phyloP scores from a whole-genome alignment of 2,329 filamentous ascomycete genomes.

The Capronia americana region DNA sequence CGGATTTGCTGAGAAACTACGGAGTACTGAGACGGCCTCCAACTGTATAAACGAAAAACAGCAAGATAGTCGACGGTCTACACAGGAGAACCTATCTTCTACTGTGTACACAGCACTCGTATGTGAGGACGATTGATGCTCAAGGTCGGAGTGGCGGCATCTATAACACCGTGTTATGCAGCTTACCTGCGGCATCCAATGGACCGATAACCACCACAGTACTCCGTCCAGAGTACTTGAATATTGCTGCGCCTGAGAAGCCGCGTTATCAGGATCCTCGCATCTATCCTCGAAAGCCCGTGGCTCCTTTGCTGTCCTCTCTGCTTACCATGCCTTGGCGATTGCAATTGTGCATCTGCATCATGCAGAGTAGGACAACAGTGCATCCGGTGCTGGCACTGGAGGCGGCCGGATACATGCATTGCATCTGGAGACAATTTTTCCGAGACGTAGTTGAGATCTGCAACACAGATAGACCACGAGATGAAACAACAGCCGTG shows the following conservation, averaged over 20 bases:
- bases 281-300: background rate
- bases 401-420: constrained; percentile 18
- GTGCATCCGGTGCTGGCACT: constrained; percentile 4
- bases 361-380: constrained; percentile 2
- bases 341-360: constrained; percentile 3
- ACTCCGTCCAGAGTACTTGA: background rate
- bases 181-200: background rate
- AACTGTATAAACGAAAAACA: background rate
- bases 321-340: background rate
- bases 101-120: background rate
- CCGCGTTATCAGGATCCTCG: background rate
- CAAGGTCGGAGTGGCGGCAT: background rate
- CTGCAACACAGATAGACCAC: constrained; percentile 25
- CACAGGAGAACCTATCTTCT: background rate
- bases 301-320: background rate
- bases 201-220: background rate
- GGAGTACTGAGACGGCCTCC: background rate
- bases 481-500: constrained; percentile 30
- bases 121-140: background rate
- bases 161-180: background rate
- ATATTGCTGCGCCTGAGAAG: constrained; percentile 1
- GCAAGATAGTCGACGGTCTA: background rate
- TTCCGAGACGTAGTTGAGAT: constrained; percentile 27
- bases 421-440: constrained; percentile 18
- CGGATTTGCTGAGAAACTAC: background rate